Conservation (phyloP, 148 eudicot species). For the Suaeda aralocaspica region DNA sequence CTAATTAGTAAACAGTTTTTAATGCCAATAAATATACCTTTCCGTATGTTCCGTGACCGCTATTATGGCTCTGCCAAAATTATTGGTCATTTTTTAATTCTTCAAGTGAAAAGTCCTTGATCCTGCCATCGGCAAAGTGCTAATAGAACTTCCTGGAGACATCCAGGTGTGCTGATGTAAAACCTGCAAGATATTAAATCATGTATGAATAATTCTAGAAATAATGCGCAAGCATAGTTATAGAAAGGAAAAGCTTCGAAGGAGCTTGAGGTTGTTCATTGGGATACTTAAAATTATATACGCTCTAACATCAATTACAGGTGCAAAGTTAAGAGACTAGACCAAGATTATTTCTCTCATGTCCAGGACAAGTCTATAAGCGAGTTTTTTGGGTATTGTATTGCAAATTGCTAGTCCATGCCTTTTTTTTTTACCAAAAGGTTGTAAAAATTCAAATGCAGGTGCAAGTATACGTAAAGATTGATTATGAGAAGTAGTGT, state of each 20-base stretch:
- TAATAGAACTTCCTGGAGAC: constrained; percentile 25
- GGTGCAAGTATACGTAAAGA: too few relatives aligned
- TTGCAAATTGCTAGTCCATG: too few relatives aligned
- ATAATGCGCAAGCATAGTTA: not conserved
- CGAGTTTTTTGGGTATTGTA: too few relatives aligned
- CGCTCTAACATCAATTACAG: not conserved
- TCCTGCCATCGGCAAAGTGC: constrained; percentile 39
- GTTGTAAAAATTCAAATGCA: too few relatives aligned
- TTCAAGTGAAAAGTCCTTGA: constrained; percentile 38
- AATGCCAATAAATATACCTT: constrained; percentile 27
- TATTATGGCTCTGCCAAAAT: constrained; percentile 30
- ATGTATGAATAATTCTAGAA: not conserved
- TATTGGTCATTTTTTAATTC: constrained; percentile 36
- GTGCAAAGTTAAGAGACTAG: not conserved
- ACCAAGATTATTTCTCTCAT: not conserved
- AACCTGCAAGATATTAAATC: not conserved
- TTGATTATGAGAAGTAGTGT: not conserved
- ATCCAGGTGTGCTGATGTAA: constrained; percentile 36
- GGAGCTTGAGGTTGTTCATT: not conserved
- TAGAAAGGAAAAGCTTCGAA: not conserved
- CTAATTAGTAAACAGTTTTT: not conserved
- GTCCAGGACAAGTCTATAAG: too few relatives aligned
- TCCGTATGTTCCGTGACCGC: constrained; percentile 44
- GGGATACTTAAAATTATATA: not conserved
- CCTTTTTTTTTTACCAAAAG: too few relatives aligned